These are phyloP conservation scores for Solanum bukasovii DNA, from an alignment of 257 asterid genomes.

Conservation along the genomic window DNA sequence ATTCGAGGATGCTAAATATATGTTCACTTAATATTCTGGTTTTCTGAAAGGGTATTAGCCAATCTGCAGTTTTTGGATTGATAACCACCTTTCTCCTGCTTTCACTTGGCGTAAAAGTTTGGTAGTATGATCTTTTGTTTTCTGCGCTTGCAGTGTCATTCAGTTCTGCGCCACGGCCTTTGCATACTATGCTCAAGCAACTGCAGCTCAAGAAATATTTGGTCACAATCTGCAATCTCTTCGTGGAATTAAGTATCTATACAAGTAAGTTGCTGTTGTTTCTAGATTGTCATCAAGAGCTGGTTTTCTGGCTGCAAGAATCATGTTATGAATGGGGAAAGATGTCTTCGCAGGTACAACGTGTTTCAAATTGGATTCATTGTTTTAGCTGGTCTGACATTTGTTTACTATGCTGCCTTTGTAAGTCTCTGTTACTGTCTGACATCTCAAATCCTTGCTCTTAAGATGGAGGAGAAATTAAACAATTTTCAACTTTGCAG, in stretches of 20 bases:
- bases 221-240: slow-evolving; percentile 97
- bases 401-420: slow-evolving; percentile 78
- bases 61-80: not conserved
- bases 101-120: not conserved
- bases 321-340: not conserved
- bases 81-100: not conserved
- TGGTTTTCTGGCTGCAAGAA: not conserved
- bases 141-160: slow-evolving; percentile 67
- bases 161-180: slow-evolving; percentile 98
- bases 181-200: slow-evolving; percentile 92
- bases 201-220: slow-evolving; percentile 99
- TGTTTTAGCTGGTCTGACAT: slow-evolving; percentile 82
- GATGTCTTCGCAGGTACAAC: slow-evolving; percentile 60
- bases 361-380: slow-evolving; percentile 94
- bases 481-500: slow-evolving; percentile 21
- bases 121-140: not conserved
- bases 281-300: not conserved
- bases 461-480: not conserved
- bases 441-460: not conserved
- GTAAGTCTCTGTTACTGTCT: slow-evolving; percentile 34
- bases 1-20: not conserved
- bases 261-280: slow-evolving; percentile 55
- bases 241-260: slow-evolving; percentile 90
- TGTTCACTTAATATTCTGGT: not conserved
- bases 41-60: not conserved